A percentile compares a stretch with the other conserved stretches of the same genome.
Evolutionary conservation across 805 yeast genomes (phyloP).

Genomic region (Tetrapisispora phaffii): DNA sequence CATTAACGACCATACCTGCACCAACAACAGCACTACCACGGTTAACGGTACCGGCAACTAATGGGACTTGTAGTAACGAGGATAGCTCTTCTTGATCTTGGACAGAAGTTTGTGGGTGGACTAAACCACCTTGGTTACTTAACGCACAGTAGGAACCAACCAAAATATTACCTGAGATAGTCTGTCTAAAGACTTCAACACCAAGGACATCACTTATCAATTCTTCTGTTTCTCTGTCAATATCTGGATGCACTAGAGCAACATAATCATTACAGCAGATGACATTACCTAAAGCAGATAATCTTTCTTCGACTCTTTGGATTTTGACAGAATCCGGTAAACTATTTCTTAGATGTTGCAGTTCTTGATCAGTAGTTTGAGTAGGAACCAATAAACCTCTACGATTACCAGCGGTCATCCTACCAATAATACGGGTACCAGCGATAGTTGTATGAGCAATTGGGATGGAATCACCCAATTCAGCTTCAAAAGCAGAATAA

Average conservation of each 20-base stretch:
- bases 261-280: conserved; percentile 98
- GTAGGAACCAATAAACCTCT: conserved; percentile 95
- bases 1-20: conserved; percentile 97
- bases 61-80: conserved; percentile 88
- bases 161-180: conserved; percentile 94
- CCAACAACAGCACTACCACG: conserved; percentile 97
- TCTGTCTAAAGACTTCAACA: conserved; percentile 97
- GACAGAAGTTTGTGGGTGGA: conserved; percentile 93
- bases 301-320: conserved; percentile 95
- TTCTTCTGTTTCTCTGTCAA: conserved; percentile 98
- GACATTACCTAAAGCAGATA: conserved; percentile 94
- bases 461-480: conserved; percentile 92
- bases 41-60: conserved; percentile 97
- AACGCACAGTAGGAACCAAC: conserved; percentile 94
- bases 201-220: conserved; percentile 95
- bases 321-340: conserved; percentile 91
- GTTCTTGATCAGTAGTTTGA: conserved; percentile 96
- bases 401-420: conserved; percentile 98
- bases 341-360: conserved; percentile 92
- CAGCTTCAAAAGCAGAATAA: conserved; percentile 94
- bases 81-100: conserved; percentile 98
- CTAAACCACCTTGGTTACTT: conserved; percentile 96
- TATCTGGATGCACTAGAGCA: conserved; percentile 97
- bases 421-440: conserved; percentile 94
- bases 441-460: conserved; percentile 96